These are phyloP conservation scores for Solanum chacoense DNA, from an alignment of 305 asterid genomes.

Conservation along the genomic window DNA sequence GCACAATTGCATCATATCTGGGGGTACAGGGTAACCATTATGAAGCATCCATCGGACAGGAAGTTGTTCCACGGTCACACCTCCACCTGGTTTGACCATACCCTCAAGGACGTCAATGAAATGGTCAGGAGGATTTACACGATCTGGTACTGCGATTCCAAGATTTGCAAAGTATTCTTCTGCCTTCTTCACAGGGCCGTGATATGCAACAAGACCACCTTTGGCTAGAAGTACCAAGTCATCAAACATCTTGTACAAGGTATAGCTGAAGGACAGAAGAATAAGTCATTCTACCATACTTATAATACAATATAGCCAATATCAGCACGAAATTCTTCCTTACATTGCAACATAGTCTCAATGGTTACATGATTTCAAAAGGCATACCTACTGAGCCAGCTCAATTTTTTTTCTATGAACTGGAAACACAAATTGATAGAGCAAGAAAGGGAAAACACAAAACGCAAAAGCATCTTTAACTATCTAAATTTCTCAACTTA, in stretches of 20 bases:
- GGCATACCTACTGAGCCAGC: background rate
- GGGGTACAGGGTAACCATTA: slow-evolving; percentile 88
- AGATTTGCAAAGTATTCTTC: slow-evolving; percentile 82
- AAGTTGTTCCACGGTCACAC: slow-evolving; percentile 63
- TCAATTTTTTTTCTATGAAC: background rate
- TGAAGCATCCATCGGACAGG: slow-evolving; percentile 99
- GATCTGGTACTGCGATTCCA: slow-evolving; percentile 79
- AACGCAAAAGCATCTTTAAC: background rate
- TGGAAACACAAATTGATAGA: background rate
- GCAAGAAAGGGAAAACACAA: background rate
- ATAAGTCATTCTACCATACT: background rate
- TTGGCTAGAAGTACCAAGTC: slow-evolving; percentile 93
- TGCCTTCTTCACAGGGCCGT: slow-evolving; percentile 88
- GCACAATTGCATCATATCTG: slow-evolving; percentile 79
- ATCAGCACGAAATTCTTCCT: background rate
- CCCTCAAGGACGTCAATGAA: slow-evolving; percentile 97
- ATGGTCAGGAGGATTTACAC: slow-evolving; percentile 95
- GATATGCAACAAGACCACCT: slow-evolving; percentile 93
- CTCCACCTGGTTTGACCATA: slow-evolving; percentile 53
- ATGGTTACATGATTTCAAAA: background rate
- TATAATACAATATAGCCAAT: background rate
- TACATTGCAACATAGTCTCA: background rate
- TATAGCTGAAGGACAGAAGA: slow-evolving; percentile 48
- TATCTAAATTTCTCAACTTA: background rate
- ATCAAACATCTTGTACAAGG: slow-evolving; percentile 95